Evolutionary conservation across 2,329 filamentous ascomycete species (phyloP).

Genomic region (Calycina herbarum): DNA sequence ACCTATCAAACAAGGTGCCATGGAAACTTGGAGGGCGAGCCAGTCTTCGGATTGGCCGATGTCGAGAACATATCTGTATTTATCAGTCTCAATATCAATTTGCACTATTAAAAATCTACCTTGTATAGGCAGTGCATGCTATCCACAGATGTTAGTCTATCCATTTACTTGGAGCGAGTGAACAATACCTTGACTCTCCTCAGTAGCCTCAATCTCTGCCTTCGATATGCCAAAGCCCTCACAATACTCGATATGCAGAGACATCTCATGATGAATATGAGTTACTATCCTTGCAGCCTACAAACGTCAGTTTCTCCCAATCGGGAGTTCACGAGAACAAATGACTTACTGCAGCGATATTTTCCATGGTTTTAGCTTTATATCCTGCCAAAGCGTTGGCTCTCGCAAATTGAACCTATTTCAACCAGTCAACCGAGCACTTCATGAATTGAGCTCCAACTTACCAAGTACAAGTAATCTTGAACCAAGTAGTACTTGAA

Average conservation of each 20-base stretch:
- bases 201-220: constrained; percentile 68
- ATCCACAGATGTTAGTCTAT: constrained; percentile 16
- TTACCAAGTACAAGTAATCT: constrained; percentile 85
- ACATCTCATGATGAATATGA: constrained; percentile 78
- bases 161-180: neutral
- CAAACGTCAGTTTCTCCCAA: constrained; percentile 2
- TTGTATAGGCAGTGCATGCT: constrained; percentile 79
- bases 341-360: constrained; percentile 65
- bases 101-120: constrained; percentile 27
- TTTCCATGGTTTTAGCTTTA: constrained; percentile 72
- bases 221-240: constrained; percentile 74
- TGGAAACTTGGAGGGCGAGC: constrained; percentile 79
- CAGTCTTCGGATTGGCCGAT: constrained; percentile 85
- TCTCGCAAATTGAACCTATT: constrained; percentile 78
- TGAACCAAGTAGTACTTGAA: constrained; percentile 92
- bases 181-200: constrained; percentile 68
- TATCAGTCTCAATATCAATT: neutral
- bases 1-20: constrained; percentile 87
- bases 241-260: constrained; percentile 81
- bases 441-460: constrained; percentile 25
- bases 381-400: constrained; percentile 84
- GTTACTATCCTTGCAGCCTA: constrained; percentile 69
- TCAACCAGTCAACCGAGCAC: constrained; percentile 10
- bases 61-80: constrained; percentile 76
- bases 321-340: neutral